Evolutionary conservation across 495 filamentous ascomycete genomes (phyloP).

Genomic region (Viridothelium virens): DNA sequence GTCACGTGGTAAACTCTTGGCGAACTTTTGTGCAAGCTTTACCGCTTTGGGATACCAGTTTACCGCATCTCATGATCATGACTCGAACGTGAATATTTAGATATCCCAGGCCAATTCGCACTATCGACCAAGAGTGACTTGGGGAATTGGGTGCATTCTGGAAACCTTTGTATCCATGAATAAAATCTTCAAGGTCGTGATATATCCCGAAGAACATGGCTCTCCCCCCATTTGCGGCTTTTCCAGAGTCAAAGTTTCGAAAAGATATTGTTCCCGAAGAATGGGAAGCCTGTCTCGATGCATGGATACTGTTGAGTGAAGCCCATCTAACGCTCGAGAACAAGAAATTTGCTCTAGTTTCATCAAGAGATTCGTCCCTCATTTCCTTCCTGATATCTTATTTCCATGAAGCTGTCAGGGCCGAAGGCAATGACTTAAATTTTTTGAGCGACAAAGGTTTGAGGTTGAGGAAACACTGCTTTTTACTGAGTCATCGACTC

Average conservation of each 20-base stretch:
- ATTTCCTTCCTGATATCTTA: slow-evolving; percentile 55
- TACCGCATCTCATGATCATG: not conserved
- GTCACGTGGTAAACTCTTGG: slow-evolving; percentile 8
- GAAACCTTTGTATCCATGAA: too few relatives aligned
- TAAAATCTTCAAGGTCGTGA: too few relatives aligned
- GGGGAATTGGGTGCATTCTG: too few relatives aligned
- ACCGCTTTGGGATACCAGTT: not conserved
- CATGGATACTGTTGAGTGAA: slow-evolving; percentile 61
- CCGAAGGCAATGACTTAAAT: slow-evolving; percentile 29
- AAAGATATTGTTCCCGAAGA: slow-evolving; percentile 57
- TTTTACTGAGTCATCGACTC: slow-evolving; percentile 49
- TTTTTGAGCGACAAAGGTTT: slow-evolving; percentile 44
- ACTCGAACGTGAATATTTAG: not conserved
- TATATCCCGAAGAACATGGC: slow-evolving; percentile 26
- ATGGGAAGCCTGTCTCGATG: slow-evolving; percentile 71
- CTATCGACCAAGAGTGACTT: too few relatives aligned
- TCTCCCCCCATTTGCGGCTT: slow-evolving; percentile 64
- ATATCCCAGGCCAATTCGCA: too few relatives aligned
- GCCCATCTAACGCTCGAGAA: slow-evolving; percentile 53
- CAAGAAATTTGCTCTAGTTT: slow-evolving; percentile 43
- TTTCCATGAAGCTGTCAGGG: slow-evolving; percentile 40
- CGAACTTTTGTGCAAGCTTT: not conserved
- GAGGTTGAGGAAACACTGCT: slow-evolving; percentile 52
- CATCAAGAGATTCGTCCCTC: slow-evolving; percentile 47
- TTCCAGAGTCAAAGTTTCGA: slow-evolving; percentile 62